Evolutionary conservation across 306 rosid genomes (phyloP), one percentile per base, ranked within the genome.

Genomic region (Cajanus cajan): DNA sequence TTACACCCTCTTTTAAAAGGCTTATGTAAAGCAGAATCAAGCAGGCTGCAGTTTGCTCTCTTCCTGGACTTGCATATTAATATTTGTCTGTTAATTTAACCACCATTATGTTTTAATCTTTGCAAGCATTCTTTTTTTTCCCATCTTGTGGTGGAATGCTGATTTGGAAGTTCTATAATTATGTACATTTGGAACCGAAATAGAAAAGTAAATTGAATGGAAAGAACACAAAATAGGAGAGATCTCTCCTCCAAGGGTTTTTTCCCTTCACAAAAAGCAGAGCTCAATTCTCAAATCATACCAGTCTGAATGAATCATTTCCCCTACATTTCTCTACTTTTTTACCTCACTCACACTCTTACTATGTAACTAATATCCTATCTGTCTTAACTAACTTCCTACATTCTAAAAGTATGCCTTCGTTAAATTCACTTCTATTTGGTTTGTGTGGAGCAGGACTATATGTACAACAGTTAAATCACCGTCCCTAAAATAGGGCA

Each of bases 21-120:
- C 15, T 40, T 52, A 22, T 61, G 12, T 50, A 52, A 55, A 76
- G 62, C 18, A 71, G 76, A 52, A 51, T 28, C 36, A 43, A 71
- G 14, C 21, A 79, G 58, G 24, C 45, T 79, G 47, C 65, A 62
- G 57, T 65, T 76, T 78, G 73, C 63, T 72, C 16, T 71, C 50
- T 44, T 72, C 59, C 31, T 16, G 68, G 51, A 65, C 58, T 37
- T 51, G 21, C 45, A 21, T 68, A 10, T 52, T 76, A 48, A 43
- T 74, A 16, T 47, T 64, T 50, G 59, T 52, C 57, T 71, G 13
- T 18, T 52, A 48, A 66, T 67, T 54, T 37, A 6, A n/a, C 40
- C 31, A 13, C 40, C 51, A 16, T 39, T 34, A 7, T 58, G 39
- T 37, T 64, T 71, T 43, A 44, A 21, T 16, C 16, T 40, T 34